These are phyloP conservation scores for Asterochloris sp. DNA, from an alignment of 139 green algal species.

Conservation along the genomic window DNA sequence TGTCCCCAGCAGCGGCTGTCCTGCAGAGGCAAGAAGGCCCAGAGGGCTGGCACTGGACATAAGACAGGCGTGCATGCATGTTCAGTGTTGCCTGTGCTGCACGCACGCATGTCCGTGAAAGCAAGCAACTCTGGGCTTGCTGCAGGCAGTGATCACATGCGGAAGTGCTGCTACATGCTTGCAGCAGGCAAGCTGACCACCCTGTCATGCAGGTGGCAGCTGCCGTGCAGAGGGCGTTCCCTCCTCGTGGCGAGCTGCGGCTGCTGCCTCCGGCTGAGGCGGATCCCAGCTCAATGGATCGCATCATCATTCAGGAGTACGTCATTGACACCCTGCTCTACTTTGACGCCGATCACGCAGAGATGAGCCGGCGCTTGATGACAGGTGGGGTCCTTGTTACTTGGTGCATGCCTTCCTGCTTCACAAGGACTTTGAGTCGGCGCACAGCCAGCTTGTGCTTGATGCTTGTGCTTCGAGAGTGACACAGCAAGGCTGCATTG, in stretches of 20 bases:
- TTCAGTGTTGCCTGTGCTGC: background rate
- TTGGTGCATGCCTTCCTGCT: background rate
- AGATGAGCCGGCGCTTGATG: conserved; percentile 56
- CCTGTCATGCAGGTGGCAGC: conserved; percentile 26
- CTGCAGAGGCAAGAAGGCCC: conserved; percentile 7
- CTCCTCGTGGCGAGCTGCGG: conserved; percentile 62
- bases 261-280: conserved; percentile 44
- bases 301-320: conserved; percentile 77
- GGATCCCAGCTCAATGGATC: conserved; percentile 46
- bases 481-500: background rate
- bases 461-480: background rate
- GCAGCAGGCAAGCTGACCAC: no score
- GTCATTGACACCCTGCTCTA: conserved; percentile 70
- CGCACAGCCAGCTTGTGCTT: background rate
- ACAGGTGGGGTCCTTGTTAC: conserved; percentile 8
- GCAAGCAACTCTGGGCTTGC: no score
- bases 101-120: no score
- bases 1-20: background rate
- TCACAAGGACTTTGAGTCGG: background rate
- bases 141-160: no score
- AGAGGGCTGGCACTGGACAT: background rate
- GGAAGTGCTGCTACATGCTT: no score
- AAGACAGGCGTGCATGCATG: background rate
- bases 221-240: conserved; percentile 44
- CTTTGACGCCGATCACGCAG: conserved; percentile 66